A percentile compares a stretch with the other conserved stretches of the same genome.
Evolutionary conservation across 805 yeast species (phyloP).

Genomic region (Metschnikowia kunwiensis): DNA sequence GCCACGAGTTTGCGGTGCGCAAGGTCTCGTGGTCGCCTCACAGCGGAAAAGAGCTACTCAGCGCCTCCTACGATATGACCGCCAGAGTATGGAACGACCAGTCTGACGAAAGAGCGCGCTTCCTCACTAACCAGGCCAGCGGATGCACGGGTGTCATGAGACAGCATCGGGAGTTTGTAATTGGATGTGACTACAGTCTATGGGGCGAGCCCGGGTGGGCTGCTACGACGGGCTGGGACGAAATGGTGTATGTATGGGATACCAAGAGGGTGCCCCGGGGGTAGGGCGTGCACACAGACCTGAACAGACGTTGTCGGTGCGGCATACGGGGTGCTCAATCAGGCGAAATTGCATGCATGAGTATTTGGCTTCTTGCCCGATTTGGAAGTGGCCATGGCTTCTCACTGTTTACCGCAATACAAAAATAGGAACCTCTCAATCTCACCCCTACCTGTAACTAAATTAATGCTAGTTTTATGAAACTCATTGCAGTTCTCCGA

Average conservation of each 20-base stretch:
- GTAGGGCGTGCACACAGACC: too few relatives aligned
- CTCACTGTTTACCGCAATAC: too few relatives aligned
- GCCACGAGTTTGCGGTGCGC: constrained; percentile 88
- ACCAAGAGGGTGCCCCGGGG: constrained; percentile 52
- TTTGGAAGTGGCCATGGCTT: constrained; percentile 4
- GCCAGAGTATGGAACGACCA: constrained; percentile 80
- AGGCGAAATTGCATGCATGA: constrained; percentile 7
- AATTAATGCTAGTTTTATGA: not conserved
- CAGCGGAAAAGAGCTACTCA: constrained; percentile 60
- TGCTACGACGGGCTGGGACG: constrained; percentile 96
- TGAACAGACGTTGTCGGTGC: too few relatives aligned
- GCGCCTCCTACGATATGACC: constrained; percentile 91
- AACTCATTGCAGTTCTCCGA: not conserved
- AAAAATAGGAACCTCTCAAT: too few relatives aligned
- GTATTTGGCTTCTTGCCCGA: constrained; percentile 5
- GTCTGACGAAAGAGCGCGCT: constrained; percentile 55
- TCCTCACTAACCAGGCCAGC: constrained; percentile 37
- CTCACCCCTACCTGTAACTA: not conserved
- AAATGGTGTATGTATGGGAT: constrained; percentile 88
- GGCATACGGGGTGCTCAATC: too few relatives aligned
- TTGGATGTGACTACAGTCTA: constrained; percentile 91
- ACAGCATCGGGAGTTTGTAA: constrained; percentile 81
- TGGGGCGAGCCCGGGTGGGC: constrained; percentile 98
- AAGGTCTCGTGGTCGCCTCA: constrained; percentile 90
- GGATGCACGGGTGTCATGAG: constrained; percentile 60